Evolutionary conservation across 2,329 filamentous ascomycete genomes (phyloP).

Genomic region (Arthrobotrys megalospora): DNA sequence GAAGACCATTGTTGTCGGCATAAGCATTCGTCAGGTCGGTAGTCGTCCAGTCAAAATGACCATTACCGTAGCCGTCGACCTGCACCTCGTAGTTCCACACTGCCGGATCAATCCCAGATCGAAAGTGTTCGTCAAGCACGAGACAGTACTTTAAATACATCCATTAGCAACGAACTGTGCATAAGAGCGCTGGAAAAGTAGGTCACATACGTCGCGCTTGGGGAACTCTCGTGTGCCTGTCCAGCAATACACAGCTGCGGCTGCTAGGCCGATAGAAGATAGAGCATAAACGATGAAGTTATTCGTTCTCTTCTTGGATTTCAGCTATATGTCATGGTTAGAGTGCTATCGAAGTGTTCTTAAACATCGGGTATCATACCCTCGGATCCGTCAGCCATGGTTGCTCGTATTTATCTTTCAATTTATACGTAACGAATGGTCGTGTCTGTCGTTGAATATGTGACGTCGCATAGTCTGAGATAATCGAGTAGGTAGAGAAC

Average conservation of each 20-base stretch:
- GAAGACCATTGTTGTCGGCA: slow-evolving; percentile 70
- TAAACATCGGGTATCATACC: neutral
- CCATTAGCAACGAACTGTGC: neutral
- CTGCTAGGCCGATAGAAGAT: slow-evolving; percentile 5
- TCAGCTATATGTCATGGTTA: slow-evolving; percentile 27
- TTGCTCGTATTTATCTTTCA: slow-evolving; percentile 42
- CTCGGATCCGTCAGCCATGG: slow-evolving; percentile 44
- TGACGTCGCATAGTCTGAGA: slow-evolving; percentile 47
- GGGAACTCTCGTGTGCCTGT: slow-evolving; percentile 31
- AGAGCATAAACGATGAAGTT: slow-evolving; percentile 36
- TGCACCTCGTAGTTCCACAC: slow-evolving; percentile 72
- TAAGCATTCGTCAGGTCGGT: slow-evolving; percentile 70
- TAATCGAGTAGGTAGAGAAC: slow-evolving; percentile 40
- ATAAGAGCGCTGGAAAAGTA: too few species aligned
- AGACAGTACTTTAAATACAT: slow-evolving; percentile 69
- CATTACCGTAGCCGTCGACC: slow-evolving; percentile 68
- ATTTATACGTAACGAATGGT: slow-evolving; percentile 46
- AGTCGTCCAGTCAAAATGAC: slow-evolving; percentile 73
- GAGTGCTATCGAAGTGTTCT: neutral
- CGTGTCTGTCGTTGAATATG: slow-evolving; percentile 37
- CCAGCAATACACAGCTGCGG: slow-evolving; percentile 45
- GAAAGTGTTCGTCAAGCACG: slow-evolving; percentile 72
- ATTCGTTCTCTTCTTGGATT: slow-evolving; percentile 27
- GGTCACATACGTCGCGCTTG: slow-evolving; percentile 23
- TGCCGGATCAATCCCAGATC: slow-evolving; percentile 67